Evolutionary conservation across 2,329 filamentous ascomycete species (phyloP).

Genomic region (Coniochaeta prunicola): DNA sequence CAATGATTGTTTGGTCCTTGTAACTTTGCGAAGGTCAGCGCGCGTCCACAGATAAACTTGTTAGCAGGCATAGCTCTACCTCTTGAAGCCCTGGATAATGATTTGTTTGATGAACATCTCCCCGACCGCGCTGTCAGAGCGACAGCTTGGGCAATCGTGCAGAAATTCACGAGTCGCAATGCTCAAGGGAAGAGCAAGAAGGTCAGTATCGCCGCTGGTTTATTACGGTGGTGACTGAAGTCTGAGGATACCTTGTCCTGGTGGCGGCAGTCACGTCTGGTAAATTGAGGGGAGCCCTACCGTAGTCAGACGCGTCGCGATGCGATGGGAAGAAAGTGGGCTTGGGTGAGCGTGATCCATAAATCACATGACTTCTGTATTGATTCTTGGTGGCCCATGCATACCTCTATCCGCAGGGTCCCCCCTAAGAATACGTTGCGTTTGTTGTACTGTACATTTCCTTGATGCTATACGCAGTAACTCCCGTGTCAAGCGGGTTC

Average conservation of each 20-base stretch:
- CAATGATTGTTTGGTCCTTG: slow-evolving; percentile 98
- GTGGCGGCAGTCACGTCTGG: slow-evolving; percentile 2
- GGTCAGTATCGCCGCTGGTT: not conserved
- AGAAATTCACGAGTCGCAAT: not conserved
- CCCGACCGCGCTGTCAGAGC: slow-evolving; percentile 21
- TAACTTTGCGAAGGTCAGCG: slow-evolving; percentile 54
- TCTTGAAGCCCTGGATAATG: slow-evolving; percentile 99
- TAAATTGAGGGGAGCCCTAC: slow-evolving; percentile 1
- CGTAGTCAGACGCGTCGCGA: slow-evolving; percentile 1
- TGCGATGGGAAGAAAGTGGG: not conserved
- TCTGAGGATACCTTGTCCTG: not conserved
- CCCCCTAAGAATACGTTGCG: too few species aligned
- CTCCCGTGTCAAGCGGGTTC: not conserved
- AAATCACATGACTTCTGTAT: not conserved
- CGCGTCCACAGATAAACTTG: not conserved
- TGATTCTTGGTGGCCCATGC: too few species aligned
- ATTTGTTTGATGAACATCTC: slow-evolving; percentile 99
- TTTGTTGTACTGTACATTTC: too few species aligned
- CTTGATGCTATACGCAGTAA: too few species aligned
- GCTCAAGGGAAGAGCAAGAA: not conserved
- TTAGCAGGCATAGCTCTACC: slow-evolving; percentile 39
- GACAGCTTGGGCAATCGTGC: slow-evolving; percentile 8
- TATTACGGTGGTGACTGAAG: not conserved
- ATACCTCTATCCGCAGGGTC: too few species aligned
- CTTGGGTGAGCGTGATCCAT: not conserved